A percentile compares a stretch with the other conserved stretches of the same genome.
phyloP scores from a whole-genome alignment of 192 early-diverging fungal genomes.

The Gigaspora rosea region DNA sequence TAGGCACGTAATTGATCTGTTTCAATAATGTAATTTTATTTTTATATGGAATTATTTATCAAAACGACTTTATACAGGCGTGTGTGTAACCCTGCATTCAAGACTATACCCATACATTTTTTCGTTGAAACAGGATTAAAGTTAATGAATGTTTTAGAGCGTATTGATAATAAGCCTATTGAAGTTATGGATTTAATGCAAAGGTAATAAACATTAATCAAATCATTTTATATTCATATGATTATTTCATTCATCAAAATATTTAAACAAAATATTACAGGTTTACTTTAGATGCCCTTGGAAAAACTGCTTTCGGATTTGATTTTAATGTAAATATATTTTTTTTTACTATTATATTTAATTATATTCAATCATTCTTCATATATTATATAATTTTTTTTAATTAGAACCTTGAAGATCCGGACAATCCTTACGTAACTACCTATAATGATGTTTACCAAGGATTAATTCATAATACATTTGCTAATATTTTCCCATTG shows the following conservation, averaged over 20 bases:
- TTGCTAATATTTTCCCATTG: background rate
- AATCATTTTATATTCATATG: too few relatives aligned
- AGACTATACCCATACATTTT: background rate
- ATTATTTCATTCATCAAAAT: too few relatives aligned
- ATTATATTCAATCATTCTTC: background rate
- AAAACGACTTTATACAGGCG: background rate
- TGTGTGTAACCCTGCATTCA: background rate
- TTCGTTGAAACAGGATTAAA: background rate
- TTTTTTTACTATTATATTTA: background rate
- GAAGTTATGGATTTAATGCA: background rate
- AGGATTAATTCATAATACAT: background rate
- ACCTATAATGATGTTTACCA: background rate
- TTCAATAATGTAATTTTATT: background rate
- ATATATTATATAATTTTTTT: too few relatives aligned
- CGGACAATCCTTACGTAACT: background rate
- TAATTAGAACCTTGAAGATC: slow-evolving; percentile 10
- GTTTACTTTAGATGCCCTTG: background rate
- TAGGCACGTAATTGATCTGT: background rate
- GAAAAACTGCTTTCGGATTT: slow-evolving; percentile 3
- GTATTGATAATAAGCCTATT: background rate
- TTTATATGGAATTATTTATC: background rate
- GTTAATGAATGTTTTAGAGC: background rate
- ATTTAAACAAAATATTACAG: background rate
- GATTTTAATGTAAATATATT: background rate
- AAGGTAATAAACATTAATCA: background rate